Conservation (phyloP, 306 rosid genomes). For the Mucuna pruriens region DNA sequence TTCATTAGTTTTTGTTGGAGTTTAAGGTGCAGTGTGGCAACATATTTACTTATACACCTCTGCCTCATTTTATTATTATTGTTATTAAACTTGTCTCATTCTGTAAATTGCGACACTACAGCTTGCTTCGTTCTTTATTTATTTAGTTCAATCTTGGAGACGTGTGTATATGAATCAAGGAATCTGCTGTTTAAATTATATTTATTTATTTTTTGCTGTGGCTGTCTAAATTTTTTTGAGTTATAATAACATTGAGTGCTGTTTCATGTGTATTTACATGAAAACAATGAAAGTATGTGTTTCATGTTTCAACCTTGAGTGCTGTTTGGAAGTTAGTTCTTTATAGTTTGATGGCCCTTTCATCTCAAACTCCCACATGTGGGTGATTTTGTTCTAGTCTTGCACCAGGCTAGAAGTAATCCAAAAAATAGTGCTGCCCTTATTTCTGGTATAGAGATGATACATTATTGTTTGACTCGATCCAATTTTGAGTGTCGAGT, state of each 20-base stretch:
- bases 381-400: too few relatives aligned
- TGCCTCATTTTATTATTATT: neutral
- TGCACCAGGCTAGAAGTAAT: neutral
- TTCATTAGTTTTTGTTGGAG: conserved; percentile 3
- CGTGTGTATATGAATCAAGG: neutral
- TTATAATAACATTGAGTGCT: neutral
- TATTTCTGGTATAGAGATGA: neutral
- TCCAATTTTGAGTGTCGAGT: too few relatives aligned
- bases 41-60: neutral
- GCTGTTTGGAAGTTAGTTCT: neutral
- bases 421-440: too few relatives aligned
- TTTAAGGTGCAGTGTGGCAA: neutral
- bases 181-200: neutral
- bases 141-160: conserved; percentile 13
- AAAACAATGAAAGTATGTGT: too few relatives aligned
- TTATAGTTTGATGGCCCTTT: neutral
- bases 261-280: neutral
- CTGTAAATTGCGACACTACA: neutral
- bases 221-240: too few relatives aligned
- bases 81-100: neutral
- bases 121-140: neutral
- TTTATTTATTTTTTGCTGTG: too few relatives aligned
- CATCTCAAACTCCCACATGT: neutral
- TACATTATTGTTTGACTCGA: too few relatives aligned
- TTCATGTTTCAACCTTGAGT: conserved; percentile 3